A percentile compares a stretch with the other conserved stretches of the same genome.
These are phyloP conservation scores for Saccharomycopsis guyanensis DNA, from an alignment of 805 yeast species.

Conservation along the genomic window DNA sequence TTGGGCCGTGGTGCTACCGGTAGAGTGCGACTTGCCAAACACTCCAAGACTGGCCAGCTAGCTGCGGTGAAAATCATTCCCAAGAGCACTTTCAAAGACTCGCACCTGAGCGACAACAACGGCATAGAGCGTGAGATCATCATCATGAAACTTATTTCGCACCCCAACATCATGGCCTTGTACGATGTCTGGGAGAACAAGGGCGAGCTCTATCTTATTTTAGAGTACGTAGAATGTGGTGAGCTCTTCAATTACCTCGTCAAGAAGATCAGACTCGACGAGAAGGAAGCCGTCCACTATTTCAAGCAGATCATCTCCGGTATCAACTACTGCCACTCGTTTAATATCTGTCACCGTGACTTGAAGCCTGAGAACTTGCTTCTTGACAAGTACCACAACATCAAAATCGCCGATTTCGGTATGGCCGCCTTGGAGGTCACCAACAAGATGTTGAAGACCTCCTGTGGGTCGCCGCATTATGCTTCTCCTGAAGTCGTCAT, in stretches of 20 bases:
- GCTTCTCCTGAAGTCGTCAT: conserved; percentile 98
- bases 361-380: conserved; percentile 75
- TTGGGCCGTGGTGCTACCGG: conserved; percentile 97
- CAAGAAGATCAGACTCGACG: conserved; percentile 81
- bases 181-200: conserved; percentile 87
- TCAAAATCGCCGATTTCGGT: conserved; percentile 97
- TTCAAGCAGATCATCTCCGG: conserved; percentile 83
- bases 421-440: conserved; percentile 95
- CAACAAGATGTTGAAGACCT: conserved; percentile 79
- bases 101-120: conserved; percentile 41
- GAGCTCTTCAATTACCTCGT: conserved; percentile 89
- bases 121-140: conserved; percentile 85
- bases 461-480: conserved; percentile 97
- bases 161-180: conserved; percentile 69
- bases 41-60: conserved; percentile 71
- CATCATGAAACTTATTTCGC: conserved; percentile 74
- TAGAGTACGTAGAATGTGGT: conserved; percentile 97
- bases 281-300: conserved; percentile 82
- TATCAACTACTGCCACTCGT: conserved; percentile 75
- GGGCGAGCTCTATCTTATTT: conserved; percentile 72
- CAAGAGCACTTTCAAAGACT: conserved; percentile 48
- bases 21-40: conserved; percentile 86
- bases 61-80: conserved; percentile 98
- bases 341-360: conserved; percentile 84
- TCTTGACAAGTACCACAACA: conserved; percentile 75